Percentiles rank a stretch among this genome's conserved stretches.
phyloP scores from a whole-genome alignment of 495 filamentous ascomycete species.

The Rhypophila decipiens region DNA sequence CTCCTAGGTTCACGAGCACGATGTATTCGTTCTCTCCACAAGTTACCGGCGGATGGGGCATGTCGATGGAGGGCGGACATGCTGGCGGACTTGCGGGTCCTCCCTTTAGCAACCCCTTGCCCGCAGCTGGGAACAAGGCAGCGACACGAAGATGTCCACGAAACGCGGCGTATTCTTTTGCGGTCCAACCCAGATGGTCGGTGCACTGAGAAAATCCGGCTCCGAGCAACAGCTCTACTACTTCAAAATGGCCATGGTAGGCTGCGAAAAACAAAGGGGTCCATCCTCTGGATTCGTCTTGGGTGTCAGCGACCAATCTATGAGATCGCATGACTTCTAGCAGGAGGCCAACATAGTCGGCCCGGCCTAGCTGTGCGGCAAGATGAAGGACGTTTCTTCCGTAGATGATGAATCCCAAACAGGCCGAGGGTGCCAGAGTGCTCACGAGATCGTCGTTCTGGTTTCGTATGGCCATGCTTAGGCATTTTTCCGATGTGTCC shows the following conservation, averaged over 20 bases:
- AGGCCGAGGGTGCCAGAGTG: neutral
- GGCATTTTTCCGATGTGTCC: neutral
- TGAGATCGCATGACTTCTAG: neutral
- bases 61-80: too few relatives aligned
- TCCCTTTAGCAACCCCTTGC: neutral
- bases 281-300: neutral
- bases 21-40: neutral
- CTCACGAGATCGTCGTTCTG: neutral
- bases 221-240: neutral
- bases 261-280: neutral
- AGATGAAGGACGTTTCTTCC: neutral
- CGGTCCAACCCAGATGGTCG: neutral
- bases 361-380: neutral
- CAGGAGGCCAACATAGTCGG: neutral
- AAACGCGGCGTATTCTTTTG: neutral
- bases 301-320: too few relatives aligned
- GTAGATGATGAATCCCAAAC: neutral
- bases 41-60: neutral
- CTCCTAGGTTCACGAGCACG: neutral
- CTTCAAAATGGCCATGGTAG: neutral
- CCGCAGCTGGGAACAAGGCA: neutral
- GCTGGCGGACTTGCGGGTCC: neutral
- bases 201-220: neutral
- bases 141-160: neutral
- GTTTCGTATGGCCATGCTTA: neutral